Percentiles rank a stretch among this genome's conserved stretches.
These are phyloP conservation scores for Penicillium soppii DNA, from an alignment of 495 filamentous ascomycete genomes.

Conservation along the genomic window DNA sequence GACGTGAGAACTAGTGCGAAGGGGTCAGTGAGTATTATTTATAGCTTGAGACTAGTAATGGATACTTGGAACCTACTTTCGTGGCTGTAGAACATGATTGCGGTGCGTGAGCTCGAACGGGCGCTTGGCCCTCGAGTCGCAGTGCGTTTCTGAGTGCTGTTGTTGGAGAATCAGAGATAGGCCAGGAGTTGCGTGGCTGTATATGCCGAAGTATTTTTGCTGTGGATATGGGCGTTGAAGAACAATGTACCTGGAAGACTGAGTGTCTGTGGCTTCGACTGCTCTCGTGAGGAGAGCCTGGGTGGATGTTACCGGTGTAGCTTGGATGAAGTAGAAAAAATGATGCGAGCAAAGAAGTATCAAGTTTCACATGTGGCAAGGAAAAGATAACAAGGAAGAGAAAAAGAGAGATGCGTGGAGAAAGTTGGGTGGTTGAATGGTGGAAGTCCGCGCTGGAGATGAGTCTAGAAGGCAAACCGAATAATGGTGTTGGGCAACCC, in stretches of 20 bases:
- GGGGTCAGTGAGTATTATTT: conserved; percentile 15
- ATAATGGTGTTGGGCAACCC: too few species aligned
- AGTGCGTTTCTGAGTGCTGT: background rate
- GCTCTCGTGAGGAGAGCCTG: background rate
- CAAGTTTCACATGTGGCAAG: too few species aligned
- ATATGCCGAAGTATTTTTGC: background rate
- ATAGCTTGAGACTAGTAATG: too few species aligned
- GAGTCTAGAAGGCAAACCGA: too few species aligned
- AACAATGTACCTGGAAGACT: background rate
- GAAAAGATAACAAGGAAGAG: background rate
- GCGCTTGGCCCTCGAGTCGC: background rate
- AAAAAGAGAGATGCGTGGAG: background rate
- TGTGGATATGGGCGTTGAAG: background rate
- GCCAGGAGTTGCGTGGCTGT: background rate
- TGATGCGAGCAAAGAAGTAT: too few species aligned
- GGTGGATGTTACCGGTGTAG: background rate
- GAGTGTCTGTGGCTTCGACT: background rate
- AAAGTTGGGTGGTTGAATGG: too few species aligned
- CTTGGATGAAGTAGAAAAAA: background rate
- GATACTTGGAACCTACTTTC: conserved; percentile 62
- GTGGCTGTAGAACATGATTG: conserved; percentile 86
- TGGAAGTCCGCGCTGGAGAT: too few species aligned
- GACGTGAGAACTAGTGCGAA: conserved; percentile 71
- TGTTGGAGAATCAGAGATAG: background rate
- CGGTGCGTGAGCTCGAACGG: background rate